Percentiles rank a stretch among this genome's conserved stretches.
Conservation (phyloP, 768 basidiomycete species). For the Coprinopsis sp. region DNA sequence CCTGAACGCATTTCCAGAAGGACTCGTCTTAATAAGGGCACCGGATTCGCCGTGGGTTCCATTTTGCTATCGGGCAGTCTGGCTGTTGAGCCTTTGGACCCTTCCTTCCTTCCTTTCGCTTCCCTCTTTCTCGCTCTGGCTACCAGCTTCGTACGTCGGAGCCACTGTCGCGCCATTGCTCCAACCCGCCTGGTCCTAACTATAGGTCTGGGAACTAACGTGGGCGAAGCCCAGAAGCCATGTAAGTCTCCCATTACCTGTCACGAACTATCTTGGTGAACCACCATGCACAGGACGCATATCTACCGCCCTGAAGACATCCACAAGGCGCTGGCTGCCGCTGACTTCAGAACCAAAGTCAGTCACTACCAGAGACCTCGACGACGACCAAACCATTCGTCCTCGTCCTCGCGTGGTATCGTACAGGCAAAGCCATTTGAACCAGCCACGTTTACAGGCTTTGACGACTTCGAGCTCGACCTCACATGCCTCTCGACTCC, state of each 20-base stretch:
- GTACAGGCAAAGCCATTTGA: conserved; percentile 11
- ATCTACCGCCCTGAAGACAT: conserved; percentile 21
- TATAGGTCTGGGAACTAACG: neutral
- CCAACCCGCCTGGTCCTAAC: conserved; percentile 18
- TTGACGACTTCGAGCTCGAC: conserved; percentile 45
- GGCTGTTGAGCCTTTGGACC: conserved; percentile 19
- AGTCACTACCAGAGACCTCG: conserved; percentile 15
- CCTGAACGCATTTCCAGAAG: conserved; percentile 26
- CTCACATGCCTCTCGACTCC: conserved; percentile 39
- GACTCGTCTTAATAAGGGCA: conserved; percentile 18
- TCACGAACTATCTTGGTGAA: conserved; percentile 7
- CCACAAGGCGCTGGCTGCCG: conserved; percentile 21
- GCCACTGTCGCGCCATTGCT: no score
- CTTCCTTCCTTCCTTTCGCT: conserved; percentile 10
- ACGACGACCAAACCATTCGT: conserved; percentile 23
- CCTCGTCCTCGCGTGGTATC: conserved; percentile 11
- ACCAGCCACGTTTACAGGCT: conserved; percentile 34
- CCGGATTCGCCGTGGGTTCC: conserved; percentile 28
- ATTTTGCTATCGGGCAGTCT: conserved; percentile 8
- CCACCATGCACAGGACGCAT: conserved; percentile 17
- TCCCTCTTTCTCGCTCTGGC: no score
- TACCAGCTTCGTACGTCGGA: no score
- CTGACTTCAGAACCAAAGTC: conserved; percentile 17
- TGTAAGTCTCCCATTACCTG: neutral
- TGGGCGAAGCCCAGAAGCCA: neutral